phyloP scores from a whole-genome alignment of 306 rosid genomes.

The Psophocarpus tetragonolobus region DNA sequence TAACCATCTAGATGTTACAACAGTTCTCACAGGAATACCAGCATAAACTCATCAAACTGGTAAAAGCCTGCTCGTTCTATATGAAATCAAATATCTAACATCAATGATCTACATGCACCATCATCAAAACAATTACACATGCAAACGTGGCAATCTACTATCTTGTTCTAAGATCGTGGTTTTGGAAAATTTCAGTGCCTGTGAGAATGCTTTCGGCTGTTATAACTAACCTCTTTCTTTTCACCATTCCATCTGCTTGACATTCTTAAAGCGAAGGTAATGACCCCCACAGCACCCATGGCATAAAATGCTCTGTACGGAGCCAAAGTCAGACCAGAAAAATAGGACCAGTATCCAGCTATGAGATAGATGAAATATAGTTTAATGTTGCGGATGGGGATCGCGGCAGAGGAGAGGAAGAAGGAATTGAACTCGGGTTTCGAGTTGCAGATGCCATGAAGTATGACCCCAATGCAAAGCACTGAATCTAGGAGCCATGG shows the following conservation, averaged over 20 bases:
- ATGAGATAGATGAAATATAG: conserved; percentile 61
- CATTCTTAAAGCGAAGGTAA: conserved; percentile 57
- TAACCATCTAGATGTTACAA: conserved; percentile 32
- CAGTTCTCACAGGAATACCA: conserved; percentile 17
- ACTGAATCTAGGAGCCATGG: conserved; percentile 88
- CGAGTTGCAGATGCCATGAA: conserved; percentile 76
- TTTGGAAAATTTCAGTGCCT: conserved; percentile 52
- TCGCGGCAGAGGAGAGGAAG: conserved; percentile 50
- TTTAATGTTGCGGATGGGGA: conserved; percentile 53
- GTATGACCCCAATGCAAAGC: conserved; percentile 78
- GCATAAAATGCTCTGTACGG: conserved; percentile 68
- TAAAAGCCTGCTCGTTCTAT: conserved; percentile 15
- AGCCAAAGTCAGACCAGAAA: conserved; percentile 74
- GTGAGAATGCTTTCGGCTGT: conserved; percentile 77
- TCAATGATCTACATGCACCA: conserved; percentile 29
- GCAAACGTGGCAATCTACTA: conserved; percentile 20
- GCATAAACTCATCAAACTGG: conserved; percentile 15
- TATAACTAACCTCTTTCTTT: conserved; percentile 52
- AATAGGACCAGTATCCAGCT: conserved; percentile 76
- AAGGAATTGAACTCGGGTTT: conserved; percentile 73
- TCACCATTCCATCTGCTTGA: conserved; percentile 53
- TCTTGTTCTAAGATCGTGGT: conserved; percentile 14
- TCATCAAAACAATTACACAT: conserved; percentile 9
- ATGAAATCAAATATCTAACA: conserved; percentile 26
- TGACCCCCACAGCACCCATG: conserved; percentile 72